A percentile compares a stretch with the other conserved stretches of the same genome.
Conservation (phyloP, 768 basidiomycete species). For the Amylocystis lapponica region DNA sequence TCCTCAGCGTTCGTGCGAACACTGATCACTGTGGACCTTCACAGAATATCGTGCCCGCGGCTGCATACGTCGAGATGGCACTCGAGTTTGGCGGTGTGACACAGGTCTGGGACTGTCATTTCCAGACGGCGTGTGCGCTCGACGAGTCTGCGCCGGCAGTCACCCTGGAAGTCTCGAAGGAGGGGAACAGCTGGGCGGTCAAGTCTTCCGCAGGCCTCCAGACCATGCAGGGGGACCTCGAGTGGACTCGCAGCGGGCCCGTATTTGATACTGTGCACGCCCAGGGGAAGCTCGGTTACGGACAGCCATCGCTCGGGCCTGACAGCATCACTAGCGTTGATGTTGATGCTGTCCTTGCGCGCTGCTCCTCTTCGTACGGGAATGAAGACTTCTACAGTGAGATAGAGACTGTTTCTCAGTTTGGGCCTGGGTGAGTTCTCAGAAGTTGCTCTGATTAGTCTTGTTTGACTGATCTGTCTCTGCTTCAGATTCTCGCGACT, state of each 20-base stretch:
- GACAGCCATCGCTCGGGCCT: neutral
- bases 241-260: conserved; percentile 5
- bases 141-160: conserved; percentile 1
- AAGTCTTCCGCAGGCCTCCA: conserved; percentile 3
- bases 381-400: conserved; percentile 5
- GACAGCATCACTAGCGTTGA: neutral
- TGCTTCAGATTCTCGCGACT: conserved; percentile 5
- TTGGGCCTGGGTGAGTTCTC: conserved; percentile 3
- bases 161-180: conserved; percentile 3
- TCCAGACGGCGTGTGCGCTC: conserved; percentile 4
- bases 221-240: conserved; percentile 2
- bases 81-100: conserved; percentile 5
- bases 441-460: neutral
- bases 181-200: conserved; percentile 1
- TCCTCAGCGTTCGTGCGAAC: neutral
- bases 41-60: conserved; percentile 5
- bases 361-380: neutral
- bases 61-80: conserved; percentile 4
- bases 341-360: conserved; percentile 1
- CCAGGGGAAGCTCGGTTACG: conserved; percentile 6
- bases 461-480: neutral
- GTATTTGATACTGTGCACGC: conserved; percentile 4
- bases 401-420: conserved; percentile 1
- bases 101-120: conserved; percentile 6
- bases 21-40: neutral